Conservation (phyloP, 352 stramenopile genomes). For the Phytopythium ostracodes region DNA sequence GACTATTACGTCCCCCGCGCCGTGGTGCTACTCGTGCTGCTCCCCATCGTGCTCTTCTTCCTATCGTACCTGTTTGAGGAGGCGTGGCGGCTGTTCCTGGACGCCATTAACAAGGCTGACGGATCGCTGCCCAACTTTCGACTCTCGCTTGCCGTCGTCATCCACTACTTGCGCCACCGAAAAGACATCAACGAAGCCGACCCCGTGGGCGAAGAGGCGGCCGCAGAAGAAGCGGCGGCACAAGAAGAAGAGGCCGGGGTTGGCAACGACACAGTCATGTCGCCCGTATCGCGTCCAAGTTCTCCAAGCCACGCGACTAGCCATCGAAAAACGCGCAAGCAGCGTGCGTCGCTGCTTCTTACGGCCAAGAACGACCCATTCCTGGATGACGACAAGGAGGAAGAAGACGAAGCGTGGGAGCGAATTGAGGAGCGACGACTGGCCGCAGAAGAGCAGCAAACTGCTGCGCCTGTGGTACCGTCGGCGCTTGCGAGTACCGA, state of each 20-base stretch:
- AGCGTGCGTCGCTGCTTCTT: slow-evolving; percentile 28
- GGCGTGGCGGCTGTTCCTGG: slow-evolving; percentile 54
- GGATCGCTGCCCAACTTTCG: slow-evolving; percentile 73
- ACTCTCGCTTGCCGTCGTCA: slow-evolving; percentile 67
- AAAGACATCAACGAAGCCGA: slow-evolving; percentile 41
- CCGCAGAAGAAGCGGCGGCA: neutral
- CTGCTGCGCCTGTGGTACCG: slow-evolving; percentile 15
- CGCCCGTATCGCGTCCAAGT: neutral
- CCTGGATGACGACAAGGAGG: slow-evolving; percentile 47
- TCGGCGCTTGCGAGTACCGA: slow-evolving; percentile 8
- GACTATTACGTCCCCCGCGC: slow-evolving; percentile 60
- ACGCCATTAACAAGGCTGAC: slow-evolving; percentile 70
- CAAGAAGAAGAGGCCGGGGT: neutral
- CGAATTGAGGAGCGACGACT: slow-evolving; percentile 29
- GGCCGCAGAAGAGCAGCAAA: slow-evolving; percentile 22
- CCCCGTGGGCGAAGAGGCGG: slow-evolving; percentile 12
- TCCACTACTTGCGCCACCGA: slow-evolving; percentile 73
- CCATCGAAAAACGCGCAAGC: neutral
- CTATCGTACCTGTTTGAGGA: slow-evolving; percentile 84
- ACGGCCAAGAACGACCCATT: slow-evolving; percentile 53
- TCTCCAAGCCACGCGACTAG: neutral
- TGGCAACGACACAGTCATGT: slow-evolving; percentile 7
- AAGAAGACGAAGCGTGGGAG: slow-evolving; percentile 44
- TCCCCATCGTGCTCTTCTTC: slow-evolving; percentile 67
- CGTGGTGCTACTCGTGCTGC: slow-evolving; percentile 45